Base-by-base conservation (phyloP, 2,329 filamentous ascomycete species). In the Fusarium xylarioides region DNA sequence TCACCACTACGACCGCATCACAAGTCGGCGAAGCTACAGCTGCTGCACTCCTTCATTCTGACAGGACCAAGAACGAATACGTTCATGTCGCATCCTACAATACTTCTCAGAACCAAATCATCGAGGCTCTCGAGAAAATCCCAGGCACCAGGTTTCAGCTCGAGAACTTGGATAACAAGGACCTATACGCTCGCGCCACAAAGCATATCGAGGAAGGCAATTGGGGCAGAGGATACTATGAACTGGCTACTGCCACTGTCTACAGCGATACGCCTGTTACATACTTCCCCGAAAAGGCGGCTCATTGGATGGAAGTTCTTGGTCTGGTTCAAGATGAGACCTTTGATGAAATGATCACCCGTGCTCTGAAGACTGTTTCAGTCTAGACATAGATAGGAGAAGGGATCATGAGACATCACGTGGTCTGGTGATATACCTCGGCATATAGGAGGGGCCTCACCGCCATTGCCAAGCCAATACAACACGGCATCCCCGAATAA, bases 11-110 rank as follows among this genome's bases (percentile, higher is more conserved):
- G 0, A 68, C 64, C 1, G 66, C 37, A 11, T 30, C 56, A 11
- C 37, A 63, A 40, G 66, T 68, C 11, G 66, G 66, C 7, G 28
- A 63, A 50, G 64, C 49, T 8, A 68, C 66, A 3, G 64, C 66
- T 7, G 55, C 64, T 11, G 49, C n/a, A 3, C n/a, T 68, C 1
- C 3, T 26, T 0, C 28, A 68, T 1, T 18, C 14, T 0, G 42
- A 40, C 0, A 50, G 50, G 12, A 68, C 66, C 11, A 63, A 30
- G 16, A 68, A 68, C 0, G 40, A 68, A 0, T 68, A 68, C 1
- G 56, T 68, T 1, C 23, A 68, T 4, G 28, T 68, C 0, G 66
- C 47, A 2, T 68, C 64, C 2, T 68, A 21, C 16, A 68, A 68
- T 2, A 23, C 28, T 0, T 43, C 30, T 3, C 66, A 68, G 26